A percentile compares a stretch with the other conserved stretches of the same genome.
Conservation (phyloP, 805 yeast genomes). For the Cephaloascus albidus region DNA sequence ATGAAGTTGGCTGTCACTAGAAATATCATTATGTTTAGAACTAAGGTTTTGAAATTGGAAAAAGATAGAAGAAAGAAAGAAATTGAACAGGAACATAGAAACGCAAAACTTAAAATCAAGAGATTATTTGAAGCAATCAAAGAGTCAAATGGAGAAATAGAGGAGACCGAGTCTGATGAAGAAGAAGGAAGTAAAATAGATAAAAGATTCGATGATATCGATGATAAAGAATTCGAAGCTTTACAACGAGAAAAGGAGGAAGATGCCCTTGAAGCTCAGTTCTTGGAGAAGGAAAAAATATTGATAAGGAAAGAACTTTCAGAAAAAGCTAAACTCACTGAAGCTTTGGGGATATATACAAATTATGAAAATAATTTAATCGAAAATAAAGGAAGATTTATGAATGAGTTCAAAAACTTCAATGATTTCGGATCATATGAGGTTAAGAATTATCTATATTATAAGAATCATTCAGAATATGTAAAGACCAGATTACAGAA, state of each 20-base stretch:
- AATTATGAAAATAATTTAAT: conserved; percentile 28
- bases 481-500: conserved; percentile 24
- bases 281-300: conserved; percentile 8
- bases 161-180: conserved; percentile 1
- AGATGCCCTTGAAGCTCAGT: conserved; percentile 13
- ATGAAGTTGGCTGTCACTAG: conserved; percentile 41
- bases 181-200: conserved; percentile 1
- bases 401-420: conserved; percentile 20
- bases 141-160: conserved; percentile 9
- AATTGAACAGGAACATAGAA: conserved; percentile 34
- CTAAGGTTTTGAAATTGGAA: conserved; percentile 44
- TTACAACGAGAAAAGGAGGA: conserved; percentile 13
- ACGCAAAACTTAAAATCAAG: conserved; percentile 38
- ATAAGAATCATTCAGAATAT: conserved; percentile 33
- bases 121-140: conserved; percentile 31
- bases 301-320: conserved; percentile 5
- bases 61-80: conserved; percentile 40
- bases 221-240: conserved; percentile 12
- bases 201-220: conserved; percentile 9
- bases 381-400: conserved; percentile 21
- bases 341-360: conserved; percentile 11
- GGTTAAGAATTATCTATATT: conserved; percentile 17
- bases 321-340: conserved; percentile 12
- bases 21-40: conserved; percentile 47
- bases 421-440: conserved; percentile 15